Conservation (phyloP, 139 green algal genomes). For the Edaphochlamys debaryana region DNA sequence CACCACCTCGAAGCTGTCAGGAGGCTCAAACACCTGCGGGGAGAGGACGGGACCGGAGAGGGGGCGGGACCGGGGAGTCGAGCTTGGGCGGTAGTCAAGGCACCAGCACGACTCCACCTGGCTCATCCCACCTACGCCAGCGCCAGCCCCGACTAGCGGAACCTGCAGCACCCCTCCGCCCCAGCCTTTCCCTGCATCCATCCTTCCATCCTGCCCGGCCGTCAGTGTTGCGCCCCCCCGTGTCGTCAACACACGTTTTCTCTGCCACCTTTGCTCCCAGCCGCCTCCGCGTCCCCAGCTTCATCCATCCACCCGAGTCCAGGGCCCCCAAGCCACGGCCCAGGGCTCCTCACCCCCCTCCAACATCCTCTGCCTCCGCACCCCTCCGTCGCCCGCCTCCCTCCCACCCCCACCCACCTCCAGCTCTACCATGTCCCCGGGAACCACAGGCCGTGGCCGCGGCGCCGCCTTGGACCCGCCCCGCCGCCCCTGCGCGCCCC, state of each 20-base stretch:
- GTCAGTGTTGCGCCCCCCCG: no score
- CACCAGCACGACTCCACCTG: not conserved
- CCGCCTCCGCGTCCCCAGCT: no score
- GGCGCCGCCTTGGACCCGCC: not conserved
- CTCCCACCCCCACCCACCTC: conserved; percentile 4
- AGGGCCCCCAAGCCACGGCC: no score
- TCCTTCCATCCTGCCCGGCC: not conserved
- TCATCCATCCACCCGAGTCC: no score
- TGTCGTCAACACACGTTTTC: no score
- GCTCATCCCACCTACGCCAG: not conserved
- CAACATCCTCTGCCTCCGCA: no score
- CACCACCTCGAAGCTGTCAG: conserved; percentile 36
- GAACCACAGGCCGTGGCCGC: not conserved
- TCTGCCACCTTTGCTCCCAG: no score
- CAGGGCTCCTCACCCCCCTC: no score
- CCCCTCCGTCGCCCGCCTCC: no score
- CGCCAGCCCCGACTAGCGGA: no score
- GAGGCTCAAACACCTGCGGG: conserved; percentile 30
- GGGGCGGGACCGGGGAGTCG: not conserved
- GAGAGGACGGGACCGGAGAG: no score
- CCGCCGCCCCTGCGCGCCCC: not conserved
- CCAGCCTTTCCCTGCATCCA: not conserved
- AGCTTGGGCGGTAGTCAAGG: not conserved
- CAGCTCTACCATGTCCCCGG: conserved; percentile 24
- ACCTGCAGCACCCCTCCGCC: no score